Base-by-base conservation (phyloP, 139 green algal genomes). In the Picochlorum costavermella region DNA sequence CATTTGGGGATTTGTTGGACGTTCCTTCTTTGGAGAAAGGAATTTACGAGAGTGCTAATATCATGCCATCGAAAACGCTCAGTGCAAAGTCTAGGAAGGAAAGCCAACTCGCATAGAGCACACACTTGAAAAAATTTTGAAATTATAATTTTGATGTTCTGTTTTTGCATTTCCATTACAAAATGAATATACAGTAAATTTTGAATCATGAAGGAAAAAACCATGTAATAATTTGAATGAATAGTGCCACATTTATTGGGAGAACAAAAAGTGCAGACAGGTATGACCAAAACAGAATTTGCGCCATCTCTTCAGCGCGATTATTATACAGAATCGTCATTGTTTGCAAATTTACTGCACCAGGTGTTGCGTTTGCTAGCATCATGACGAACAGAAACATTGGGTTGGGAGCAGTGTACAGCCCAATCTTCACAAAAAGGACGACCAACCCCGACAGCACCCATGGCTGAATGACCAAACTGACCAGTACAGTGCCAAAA, bases 241-340 rank as follows among this genome's bases (percentile, higher is more conserved):
- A 89, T 29, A 77, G 12, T 36, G 49, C 65, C 6, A 84, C 65
- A 60, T 74, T 81, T 5, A 64, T 44, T 1, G 83, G 83, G 0
- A 90, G 60, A 8, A 70, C 78, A 37, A 86, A 20, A 11, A 90
- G 60, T 5, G 60, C 51, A 0, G 44, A 53, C 1, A 90, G 44
- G 66, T 89, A 89, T 53, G 83, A 65, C 66, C 64, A 87, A 55
- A 90, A 90, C 33, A 89, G 72, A 1, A 89, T 60, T 26, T 61
- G 53, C 8, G 60, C 73, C 68, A 90, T 74, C 60, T 88, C 83
- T 8, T 45, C 65, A 10, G 75, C 66, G 1, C 59, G 48, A 17
- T 45, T n/a, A 40, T 78, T 79, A 29, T 73, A 63, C 30, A 88
- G 61, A 28, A 89, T 70, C 3, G 76, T 77, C 17, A 82, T 49